Base-by-base conservation (phyloP, 148 eudicot genomes). In the Camellia lanceoleosa region DNA sequence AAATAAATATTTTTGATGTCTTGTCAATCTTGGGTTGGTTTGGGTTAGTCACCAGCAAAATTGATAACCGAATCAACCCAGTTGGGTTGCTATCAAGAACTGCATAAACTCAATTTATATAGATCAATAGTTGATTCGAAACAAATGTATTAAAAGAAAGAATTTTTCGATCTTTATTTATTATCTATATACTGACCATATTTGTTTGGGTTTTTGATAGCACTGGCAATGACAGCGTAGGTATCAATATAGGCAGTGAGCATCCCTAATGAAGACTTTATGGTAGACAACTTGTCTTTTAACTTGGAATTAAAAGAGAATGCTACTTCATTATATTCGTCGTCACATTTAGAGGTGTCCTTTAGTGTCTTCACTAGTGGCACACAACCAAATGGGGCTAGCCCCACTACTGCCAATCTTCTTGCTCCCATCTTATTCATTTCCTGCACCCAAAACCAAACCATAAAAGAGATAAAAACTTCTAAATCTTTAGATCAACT, bases 361-460 rank as follows among this genome's bases (percentile, higher is more conserved):
- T 84, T 74, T 2, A 89, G 23, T 12, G 84, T 75, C 78, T 78
- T 75, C 5, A 88, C 80, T 5, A 90, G 68, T 3, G 92, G 92
- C 55, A 83, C 58, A 74, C 92, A 90, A 3, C 92, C 92, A 11
- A 90, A 77, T 9, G 90, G 86, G 19, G 88, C 84, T 5, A 88
- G 83, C 15, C 92, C 91, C 12, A 86, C 88, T 7, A 90, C 86
- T 4, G 78, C 82, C 58, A 90, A 14, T 70, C 75, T 86, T 66
- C 88, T 90, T 43, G 84, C 87, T 49, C 92, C 92, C 13, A 80
- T 16, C 9, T 56, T 23, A 46, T 83, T 74, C 83, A 90, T 47
- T 62, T 41, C 74, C 83, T 75, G 75, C 68, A 47, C 16, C 49
- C 51, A 56, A 59, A 69, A 19, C 58, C 49, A 69, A 69, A 41